These are phyloP conservation scores for Tulasnella sp. DNA, from an alignment of 768 basidiomycete species.

Conservation along the genomic window DNA sequence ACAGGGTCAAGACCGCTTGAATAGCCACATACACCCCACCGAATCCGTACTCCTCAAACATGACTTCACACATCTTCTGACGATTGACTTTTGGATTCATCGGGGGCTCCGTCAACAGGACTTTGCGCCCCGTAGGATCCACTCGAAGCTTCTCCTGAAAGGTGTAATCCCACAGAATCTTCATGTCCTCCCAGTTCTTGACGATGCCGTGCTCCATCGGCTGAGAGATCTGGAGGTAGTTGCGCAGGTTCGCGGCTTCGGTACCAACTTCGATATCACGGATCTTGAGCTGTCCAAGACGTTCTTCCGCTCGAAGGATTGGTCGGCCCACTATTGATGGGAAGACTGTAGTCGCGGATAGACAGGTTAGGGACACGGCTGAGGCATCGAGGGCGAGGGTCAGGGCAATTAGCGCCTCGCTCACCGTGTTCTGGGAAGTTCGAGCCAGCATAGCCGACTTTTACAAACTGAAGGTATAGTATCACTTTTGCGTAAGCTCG, in stretches of 20 bases:
- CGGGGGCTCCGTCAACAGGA: constrained; percentile 93
- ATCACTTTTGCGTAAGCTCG: not conserved
- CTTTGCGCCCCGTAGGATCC: constrained; percentile 75
- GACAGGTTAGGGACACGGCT: not conserved
- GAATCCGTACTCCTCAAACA: constrained; percentile 99
- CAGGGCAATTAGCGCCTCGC: constrained; percentile 16
- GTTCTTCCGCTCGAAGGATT: constrained; percentile 94
- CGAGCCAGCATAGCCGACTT: constrained; percentile 81
- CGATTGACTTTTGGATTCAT: constrained; percentile 97
- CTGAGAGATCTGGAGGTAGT: constrained; percentile 92
- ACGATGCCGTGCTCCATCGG: constrained; percentile 99
- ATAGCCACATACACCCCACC: constrained; percentile 95
- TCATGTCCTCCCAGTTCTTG: constrained; percentile 99
- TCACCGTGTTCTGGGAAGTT: constrained; percentile 92
- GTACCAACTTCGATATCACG: constrained; percentile 98
- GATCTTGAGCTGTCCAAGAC: constrained; percentile 74
- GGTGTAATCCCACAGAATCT: constrained; percentile 95
- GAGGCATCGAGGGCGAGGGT: not conserved
- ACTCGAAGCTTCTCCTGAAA: constrained; percentile 91
- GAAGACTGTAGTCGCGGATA: constrained; percentile 52
- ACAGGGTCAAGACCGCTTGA: constrained; percentile 94
- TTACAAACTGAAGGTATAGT: constrained; percentile 60
- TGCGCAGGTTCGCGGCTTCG: constrained; percentile 87
- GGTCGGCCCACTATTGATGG: constrained; percentile 95
- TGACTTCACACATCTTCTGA: constrained; percentile 90